These are phyloP conservation scores for Fusarium udum DNA, from an alignment of 2,329 filamentous ascomycete species.

Conservation along the genomic window DNA sequence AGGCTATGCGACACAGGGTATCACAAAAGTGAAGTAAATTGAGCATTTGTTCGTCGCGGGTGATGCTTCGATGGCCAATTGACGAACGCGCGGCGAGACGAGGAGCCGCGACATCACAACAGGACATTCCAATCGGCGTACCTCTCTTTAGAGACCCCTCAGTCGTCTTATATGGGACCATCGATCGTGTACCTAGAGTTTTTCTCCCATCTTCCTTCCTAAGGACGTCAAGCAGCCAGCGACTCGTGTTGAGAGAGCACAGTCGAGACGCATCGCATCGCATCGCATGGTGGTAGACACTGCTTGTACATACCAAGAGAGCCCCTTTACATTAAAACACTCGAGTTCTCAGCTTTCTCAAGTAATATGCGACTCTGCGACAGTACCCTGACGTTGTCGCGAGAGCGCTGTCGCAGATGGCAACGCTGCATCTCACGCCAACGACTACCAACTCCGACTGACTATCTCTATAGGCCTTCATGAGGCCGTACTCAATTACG, in stretches of 20 bases:
- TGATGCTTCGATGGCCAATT: background rate
- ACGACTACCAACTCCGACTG: background rate
- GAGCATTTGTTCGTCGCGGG: background rate
- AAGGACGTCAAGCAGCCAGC: background rate
- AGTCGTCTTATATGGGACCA: fast-evolving
- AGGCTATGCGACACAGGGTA: fast-evolving
- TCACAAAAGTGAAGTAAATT: background rate
- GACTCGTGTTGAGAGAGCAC: background rate
- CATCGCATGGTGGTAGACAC: background rate
- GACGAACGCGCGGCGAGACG: too few species aligned
- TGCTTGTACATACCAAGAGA: too few species aligned
- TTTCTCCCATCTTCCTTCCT: background rate
- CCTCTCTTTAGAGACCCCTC: fast-evolving
- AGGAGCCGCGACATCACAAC: too few species aligned
- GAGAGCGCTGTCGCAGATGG: too few species aligned
- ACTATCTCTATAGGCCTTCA: too few species aligned
- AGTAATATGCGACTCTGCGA: background rate
- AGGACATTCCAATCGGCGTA: too few species aligned
- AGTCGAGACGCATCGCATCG: background rate
- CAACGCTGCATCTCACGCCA: background rate
- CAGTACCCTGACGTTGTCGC: background rate
- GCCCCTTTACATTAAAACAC: too few species aligned
- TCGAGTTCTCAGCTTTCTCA: too few species aligned
- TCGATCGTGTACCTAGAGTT: fast-evolving
- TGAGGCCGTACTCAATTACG: fast-evolving